Evolutionary conservation across 2,329 filamentous ascomycete species (phyloP).

Genomic region (Diplodia seriata): DNA sequence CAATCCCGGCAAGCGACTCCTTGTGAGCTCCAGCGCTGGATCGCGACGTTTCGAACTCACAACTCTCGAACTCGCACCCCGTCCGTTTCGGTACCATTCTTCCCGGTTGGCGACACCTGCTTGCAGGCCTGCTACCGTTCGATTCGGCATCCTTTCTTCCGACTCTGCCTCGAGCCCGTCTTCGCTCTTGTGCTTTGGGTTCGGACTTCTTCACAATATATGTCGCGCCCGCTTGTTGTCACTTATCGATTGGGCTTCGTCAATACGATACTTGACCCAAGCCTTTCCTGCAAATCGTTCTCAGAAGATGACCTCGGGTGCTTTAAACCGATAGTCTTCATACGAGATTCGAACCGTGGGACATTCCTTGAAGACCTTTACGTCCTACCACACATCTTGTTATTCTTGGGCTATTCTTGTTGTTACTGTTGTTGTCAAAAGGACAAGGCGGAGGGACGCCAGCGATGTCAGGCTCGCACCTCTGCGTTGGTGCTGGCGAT

Average conservation of each 20-base stretch:
- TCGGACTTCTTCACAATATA: background rate
- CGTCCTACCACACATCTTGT: background rate
- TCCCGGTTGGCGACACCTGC: constrained; percentile 1
- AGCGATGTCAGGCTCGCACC: constrained; percentile 7
- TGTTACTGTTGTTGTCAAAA: background rate
- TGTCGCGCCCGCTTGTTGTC: constrained; percentile 1
- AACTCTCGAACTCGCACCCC: background rate
- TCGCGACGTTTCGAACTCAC: background rate
- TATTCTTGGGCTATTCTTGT: no score
- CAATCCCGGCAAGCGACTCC: background rate
- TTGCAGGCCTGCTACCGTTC: background rate
- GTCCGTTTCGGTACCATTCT: constrained; percentile 4
- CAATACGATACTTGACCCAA: constrained; percentile 5
- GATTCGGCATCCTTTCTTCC: background rate
- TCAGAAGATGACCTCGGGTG: constrained; percentile 13
- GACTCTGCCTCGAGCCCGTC: background rate
- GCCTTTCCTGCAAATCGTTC: background rate
- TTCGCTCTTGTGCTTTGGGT: background rate
- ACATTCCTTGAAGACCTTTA: background rate
- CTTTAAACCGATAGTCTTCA: constrained; percentile 13
- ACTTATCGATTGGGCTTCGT: background rate
- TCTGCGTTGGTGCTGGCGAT: constrained; percentile 18
- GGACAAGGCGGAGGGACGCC: constrained; percentile 12
- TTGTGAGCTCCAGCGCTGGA: background rate
- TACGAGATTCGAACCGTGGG: background rate